Evolutionary conservation across 345 rosid genomes (phyloP).

Genomic region (Hibiscus syriacus): DNA sequence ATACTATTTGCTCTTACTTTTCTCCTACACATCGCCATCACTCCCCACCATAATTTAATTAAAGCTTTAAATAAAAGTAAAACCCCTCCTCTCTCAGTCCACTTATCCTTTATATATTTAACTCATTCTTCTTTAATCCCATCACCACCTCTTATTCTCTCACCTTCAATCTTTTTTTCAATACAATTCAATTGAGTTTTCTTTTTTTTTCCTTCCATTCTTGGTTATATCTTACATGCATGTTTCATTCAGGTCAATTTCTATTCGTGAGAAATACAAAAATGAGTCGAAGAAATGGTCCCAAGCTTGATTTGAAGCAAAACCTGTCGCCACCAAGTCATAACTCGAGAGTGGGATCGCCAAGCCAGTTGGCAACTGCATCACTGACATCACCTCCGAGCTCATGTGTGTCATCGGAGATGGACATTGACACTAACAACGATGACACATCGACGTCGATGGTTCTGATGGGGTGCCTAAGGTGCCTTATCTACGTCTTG

Average conservation of each 20-base stretch:
- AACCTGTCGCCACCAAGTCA: slow-evolving; percentile 53
- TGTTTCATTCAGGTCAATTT: background rate
- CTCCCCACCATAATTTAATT: slow-evolving; percentile 57
- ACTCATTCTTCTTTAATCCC: background rate
- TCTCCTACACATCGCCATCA: slow-evolving; percentile 42
- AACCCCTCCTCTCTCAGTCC: slow-evolving; percentile 38
- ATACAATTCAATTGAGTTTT: background rate
- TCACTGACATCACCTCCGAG: slow-evolving; percentile 79
- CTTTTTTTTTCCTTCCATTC: no score
- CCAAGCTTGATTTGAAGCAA: slow-evolving; percentile 86
- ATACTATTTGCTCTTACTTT: no score
- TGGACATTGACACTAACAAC: slow-evolving; percentile 21
- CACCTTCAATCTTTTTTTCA: slow-evolving; percentile 11
- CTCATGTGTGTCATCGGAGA: slow-evolving; percentile 87
- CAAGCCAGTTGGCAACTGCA: slow-evolving; percentile 48
- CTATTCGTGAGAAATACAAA: background rate
- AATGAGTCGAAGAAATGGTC: slow-evolving; percentile 77
- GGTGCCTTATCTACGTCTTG: slow-evolving; percentile 91
- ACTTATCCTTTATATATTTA: slow-evolving; percentile 29
- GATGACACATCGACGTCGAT: slow-evolving; percentile 68
- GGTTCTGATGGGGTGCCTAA: slow-evolving; percentile 88
- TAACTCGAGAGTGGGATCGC: slow-evolving; percentile 56
- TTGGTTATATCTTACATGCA: no score
- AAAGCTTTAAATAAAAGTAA: slow-evolving; percentile 29
- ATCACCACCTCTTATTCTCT: slow-evolving; percentile 1